Evolutionary conservation across 129 eudicot species (phyloP).

Genomic region (Flaveria trinervia): DNA sequence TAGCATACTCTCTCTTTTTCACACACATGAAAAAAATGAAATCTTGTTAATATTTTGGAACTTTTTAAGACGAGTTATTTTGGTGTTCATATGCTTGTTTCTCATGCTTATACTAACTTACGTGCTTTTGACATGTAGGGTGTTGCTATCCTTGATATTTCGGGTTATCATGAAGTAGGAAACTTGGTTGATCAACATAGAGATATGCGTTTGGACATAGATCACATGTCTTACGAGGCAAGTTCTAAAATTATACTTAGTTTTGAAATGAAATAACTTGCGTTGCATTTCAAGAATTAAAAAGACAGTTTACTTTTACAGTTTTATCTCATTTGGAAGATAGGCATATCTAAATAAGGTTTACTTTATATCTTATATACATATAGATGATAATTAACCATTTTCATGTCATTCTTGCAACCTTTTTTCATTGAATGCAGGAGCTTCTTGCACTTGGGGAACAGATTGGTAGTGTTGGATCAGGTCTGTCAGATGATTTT

Average conservation of each 20-base stretch:
- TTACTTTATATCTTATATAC: background rate
- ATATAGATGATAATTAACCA: background rate
- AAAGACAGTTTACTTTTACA: background rate
- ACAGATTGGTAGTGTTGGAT: slow-evolving; percentile 77
- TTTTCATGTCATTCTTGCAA: slow-evolving; percentile 30
- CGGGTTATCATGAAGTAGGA: slow-evolving; percentile 70
- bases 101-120: background rate
- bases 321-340: slow-evolving; percentile 3
- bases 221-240: slow-evolving; percentile 99
- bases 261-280: background rate
- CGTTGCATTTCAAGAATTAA: background rate
- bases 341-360: background rate
- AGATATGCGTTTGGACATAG: slow-evolving; percentile 94
- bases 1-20: slow-evolving; percentile 30
- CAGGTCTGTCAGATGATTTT: slow-evolving; percentile 72
- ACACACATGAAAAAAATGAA: background rate
- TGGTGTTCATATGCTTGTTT: slow-evolving; percentile 3
- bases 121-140: slow-evolving; percentile 41
- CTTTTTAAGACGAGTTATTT: background rate
- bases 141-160: slow-evolving; percentile 72
- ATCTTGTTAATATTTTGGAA: slow-evolving; percentile 18
- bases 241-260: slow-evolving; percentile 16
- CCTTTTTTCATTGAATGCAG: slow-evolving; percentile 32
- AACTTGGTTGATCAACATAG: slow-evolving; percentile 77
- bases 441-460: slow-evolving; percentile 99